Percentiles rank a stretch among this genome's conserved stretches.
Conservation (phyloP, 164 flowering plant species). For the Aristolochia fimbriata region DNA sequence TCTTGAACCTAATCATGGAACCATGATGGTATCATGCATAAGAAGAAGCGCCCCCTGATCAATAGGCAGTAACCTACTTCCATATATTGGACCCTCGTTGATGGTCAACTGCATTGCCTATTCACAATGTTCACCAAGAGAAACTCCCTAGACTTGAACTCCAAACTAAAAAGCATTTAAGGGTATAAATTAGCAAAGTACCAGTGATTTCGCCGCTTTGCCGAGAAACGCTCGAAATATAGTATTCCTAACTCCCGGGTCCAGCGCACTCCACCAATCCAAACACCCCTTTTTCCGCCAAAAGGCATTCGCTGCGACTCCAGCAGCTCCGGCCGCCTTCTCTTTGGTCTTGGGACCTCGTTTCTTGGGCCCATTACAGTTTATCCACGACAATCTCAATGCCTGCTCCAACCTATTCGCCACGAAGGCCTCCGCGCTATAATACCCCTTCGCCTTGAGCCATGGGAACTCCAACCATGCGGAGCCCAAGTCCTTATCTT, state of each 20-base stretch:
- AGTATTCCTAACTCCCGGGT: slow-evolving; percentile 30
- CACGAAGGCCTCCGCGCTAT: slow-evolving; percentile 64
- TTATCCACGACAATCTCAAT: slow-evolving; percentile 76
- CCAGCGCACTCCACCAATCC: slow-evolving; percentile 86
- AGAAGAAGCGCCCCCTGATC: too few species aligned
- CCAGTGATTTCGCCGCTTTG: slow-evolving; percentile 62
- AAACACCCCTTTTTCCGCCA: slow-evolving; percentile 87
- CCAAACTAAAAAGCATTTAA: neutral
- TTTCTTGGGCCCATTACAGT: slow-evolving; percentile 38
- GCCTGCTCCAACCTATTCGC: slow-evolving; percentile 72
- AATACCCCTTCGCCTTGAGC: slow-evolving; percentile 82
- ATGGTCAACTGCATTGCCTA: neutral
- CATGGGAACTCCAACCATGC: slow-evolving; percentile 78
- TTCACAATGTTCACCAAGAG: too few species aligned
- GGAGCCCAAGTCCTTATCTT: slow-evolving; percentile 33
- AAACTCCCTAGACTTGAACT: neutral
- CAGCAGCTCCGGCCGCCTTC: slow-evolving; percentile 31
- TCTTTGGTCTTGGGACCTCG: slow-evolving; percentile 61
- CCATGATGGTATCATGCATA: too few species aligned
- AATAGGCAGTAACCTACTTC: too few species aligned
- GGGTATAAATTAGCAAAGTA: slow-evolving; percentile 17
- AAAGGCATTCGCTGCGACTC: slow-evolving; percentile 62
- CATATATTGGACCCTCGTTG: too few species aligned
- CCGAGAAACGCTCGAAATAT: slow-evolving; percentile 31
- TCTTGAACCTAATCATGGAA: too few species aligned